Conservation (phyloP, 192 early-diverging fungal species). For the Rhizophlyctis rosea region DNA sequence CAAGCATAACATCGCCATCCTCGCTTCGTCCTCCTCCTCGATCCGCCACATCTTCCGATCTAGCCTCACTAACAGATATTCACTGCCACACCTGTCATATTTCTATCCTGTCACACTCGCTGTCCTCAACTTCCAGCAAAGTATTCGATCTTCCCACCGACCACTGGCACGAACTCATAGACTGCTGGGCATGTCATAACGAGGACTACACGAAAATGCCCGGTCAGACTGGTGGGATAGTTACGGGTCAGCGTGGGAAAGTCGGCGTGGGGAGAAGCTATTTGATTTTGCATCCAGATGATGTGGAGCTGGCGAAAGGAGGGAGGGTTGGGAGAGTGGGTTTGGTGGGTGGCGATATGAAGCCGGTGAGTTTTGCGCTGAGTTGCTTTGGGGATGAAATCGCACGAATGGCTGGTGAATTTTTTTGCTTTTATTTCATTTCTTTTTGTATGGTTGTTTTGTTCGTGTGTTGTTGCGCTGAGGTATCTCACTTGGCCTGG, state of each 20-base stretch:
- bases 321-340: too few species aligned
- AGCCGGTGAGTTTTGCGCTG: slow-evolving; percentile 9
- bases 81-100: neutral
- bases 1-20: neutral
- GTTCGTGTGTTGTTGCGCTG: neutral
- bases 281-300: slow-evolving; percentile 37
- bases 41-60: neutral
- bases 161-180: slow-evolving; percentile 53
- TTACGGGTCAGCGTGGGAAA: slow-evolving; percentile 22
- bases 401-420: too few species aligned
- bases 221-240: slow-evolving; percentile 38
- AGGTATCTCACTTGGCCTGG: neutral
- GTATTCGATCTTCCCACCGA: slow-evolving; percentile 46
- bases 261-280: slow-evolving; percentile 36
- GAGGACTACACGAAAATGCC: slow-evolving; percentile 47
- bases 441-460: too few species aligned
- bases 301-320: slow-evolving; percentile 33
- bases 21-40: neutral
- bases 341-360: slow-evolving; percentile 10
- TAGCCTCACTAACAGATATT: neutral
- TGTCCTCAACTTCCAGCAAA: slow-evolving; percentile 12
- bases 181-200: slow-evolving; percentile 56
- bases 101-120: neutral
- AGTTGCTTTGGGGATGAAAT: neutral
- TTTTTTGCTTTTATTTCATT: too few species aligned